Evolutionary conservation across 495 filamentous ascomycete species (phyloP).

Genomic region (Physcia stellaris): DNA sequence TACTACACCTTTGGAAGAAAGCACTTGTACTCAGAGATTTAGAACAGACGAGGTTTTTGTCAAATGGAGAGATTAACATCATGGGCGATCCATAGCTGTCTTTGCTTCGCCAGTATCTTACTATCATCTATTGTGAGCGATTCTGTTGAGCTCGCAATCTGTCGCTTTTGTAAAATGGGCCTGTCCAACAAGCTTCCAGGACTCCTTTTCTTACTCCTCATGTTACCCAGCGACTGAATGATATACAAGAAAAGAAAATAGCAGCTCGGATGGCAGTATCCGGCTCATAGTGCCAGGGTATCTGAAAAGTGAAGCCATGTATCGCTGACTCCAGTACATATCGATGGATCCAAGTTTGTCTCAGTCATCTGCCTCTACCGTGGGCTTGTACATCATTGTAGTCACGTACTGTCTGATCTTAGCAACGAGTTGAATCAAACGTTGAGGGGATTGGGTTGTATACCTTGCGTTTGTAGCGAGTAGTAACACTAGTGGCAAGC

Average conservation of each 20-base stretch:
- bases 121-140: neutral
- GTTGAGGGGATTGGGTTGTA: conserved; percentile 4
- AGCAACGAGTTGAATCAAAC: neutral
- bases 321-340: no score
- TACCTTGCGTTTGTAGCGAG: conserved; percentile 93
- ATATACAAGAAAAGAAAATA: no score
- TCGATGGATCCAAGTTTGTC: no score
- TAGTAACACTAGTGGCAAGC: conserved; percentile 92
- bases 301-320: no score
- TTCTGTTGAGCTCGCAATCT: neutral
- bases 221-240: no score
- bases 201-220: neutral
- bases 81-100: no score
- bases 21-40: conserved; percentile 86
- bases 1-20: conserved; percentile 60
- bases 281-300: no score
- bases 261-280: no score
- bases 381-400: conserved; percentile 94
- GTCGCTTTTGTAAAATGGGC: neutral
- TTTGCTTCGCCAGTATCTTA: no score
- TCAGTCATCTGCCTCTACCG: conserved; percentile 24
- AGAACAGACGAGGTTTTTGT: conserved; percentile 89
- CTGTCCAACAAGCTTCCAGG: neutral
- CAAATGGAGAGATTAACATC: conserved; percentile 79
- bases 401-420: conserved; percentile 65